Conservation (phyloP, 805 yeast species). For the Ogataea haglerorum region DNA sequence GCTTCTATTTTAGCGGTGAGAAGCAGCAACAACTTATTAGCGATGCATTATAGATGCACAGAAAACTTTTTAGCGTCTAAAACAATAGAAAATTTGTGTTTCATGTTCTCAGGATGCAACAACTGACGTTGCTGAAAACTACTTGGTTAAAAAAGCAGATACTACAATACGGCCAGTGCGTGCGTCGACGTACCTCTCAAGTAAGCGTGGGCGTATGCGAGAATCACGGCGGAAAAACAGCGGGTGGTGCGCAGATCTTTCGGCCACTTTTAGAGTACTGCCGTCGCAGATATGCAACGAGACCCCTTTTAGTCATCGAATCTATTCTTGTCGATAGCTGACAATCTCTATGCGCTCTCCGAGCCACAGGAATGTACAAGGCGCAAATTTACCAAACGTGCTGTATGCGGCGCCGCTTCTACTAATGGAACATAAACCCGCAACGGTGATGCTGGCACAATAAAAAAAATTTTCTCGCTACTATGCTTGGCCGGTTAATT, state of each 20-base stretch:
- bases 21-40: constrained; percentile 8
- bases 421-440: not conserved
- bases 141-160: not conserved
- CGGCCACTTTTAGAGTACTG: too few species aligned
- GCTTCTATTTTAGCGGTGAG: constrained; percentile 4
- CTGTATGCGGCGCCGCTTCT: not conserved
- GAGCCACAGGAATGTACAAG: not conserved
- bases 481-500: not conserved
- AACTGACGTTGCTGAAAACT: not conserved
- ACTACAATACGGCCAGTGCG: not conserved
- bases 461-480: not conserved
- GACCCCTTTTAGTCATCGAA: not conserved
- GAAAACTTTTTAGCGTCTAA: constrained; percentile 4
- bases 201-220: not conserved
- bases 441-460: not conserved
- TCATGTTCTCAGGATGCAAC: constrained; percentile 4
- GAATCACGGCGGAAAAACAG: not conserved
- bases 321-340: not conserved
- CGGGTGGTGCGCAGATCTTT: too few species aligned
- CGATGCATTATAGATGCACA: constrained; percentile 8
- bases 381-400: not conserved
- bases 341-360: not conserved
- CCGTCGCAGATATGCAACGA: not conserved
- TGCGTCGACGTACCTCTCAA: not conserved
- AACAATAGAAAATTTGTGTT: constrained; percentile 4